These are phyloP conservation scores for Rugonectria rugulosa DNA, from an alignment of 2,329 filamentous ascomycete genomes.

Conservation along the genomic window DNA sequence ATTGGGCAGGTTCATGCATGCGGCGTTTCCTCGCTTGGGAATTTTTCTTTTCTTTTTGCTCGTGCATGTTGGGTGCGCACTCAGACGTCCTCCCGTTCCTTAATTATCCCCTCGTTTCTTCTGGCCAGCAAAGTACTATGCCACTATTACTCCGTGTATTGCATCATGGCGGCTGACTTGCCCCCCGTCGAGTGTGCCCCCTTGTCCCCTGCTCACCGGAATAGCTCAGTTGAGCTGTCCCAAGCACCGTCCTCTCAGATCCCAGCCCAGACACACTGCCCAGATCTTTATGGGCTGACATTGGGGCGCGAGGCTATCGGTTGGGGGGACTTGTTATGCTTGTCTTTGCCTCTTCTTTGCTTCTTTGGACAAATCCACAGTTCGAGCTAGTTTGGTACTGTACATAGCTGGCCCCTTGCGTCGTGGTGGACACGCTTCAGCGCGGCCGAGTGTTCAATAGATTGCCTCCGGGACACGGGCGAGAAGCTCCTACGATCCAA, in stretches of 20 bases:
- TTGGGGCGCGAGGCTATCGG: background rate
- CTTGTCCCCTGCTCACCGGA: background rate
- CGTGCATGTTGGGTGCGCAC: background rate
- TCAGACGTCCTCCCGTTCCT: too few relatives aligned
- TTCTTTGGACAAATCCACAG: background rate
- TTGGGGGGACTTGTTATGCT: background rate
- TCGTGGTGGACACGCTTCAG: too few relatives aligned
- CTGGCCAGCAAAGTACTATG: background rate
- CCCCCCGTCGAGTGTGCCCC: background rate
- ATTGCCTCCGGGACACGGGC: too few relatives aligned
- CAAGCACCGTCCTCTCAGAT: background rate
- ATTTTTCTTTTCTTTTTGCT: background rate
- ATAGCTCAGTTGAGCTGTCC: constrained; percentile 10
- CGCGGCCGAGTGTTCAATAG: too few relatives aligned
- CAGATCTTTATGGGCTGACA: constrained; percentile 7
- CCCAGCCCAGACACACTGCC: constrained; percentile 5
- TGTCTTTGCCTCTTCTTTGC: background rate
- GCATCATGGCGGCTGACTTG: background rate
- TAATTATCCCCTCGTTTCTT: too few relatives aligned
- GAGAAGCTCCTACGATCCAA: too few relatives aligned
- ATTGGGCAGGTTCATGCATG: background rate
- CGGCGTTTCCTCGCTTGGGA: background rate
- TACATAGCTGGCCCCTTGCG: background rate
- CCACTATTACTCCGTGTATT: background rate
- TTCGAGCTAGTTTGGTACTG: background rate